Evolutionary conservation across 139 green algal genomes (phyloP), one percentile per base, ranked within the genome.

Genomic region (Coelastrella sp.): DNA sequence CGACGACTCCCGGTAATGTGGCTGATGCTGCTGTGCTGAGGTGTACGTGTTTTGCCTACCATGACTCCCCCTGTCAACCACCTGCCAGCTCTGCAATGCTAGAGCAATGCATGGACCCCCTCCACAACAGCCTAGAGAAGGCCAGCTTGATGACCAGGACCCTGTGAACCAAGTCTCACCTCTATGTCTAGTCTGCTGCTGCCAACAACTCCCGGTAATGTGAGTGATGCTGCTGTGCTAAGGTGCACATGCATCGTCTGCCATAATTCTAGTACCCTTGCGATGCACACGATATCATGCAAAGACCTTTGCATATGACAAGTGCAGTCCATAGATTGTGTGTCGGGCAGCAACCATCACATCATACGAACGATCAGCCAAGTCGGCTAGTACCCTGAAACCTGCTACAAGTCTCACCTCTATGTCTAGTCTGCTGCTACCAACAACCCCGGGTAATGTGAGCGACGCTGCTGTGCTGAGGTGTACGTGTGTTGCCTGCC

Each of bases 101-200:
- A n/a, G n/a, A n/a, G n/a, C n/a, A n/a, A n/a, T n/a, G n/a, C n/a
- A n/a, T n/a, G n/a, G n/a, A n/a, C n/a, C n/a, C n/a, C n/a, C n/a
- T n/a, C n/a, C n/a, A n/a, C n/a, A n/a, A n/a, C n/a, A n/a, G n/a
- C n/a, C n/a, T n/a, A n/a, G 32, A 47, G 32, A 47, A 47, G 1
- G 1, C 32, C 32, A 47, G 32, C 32, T 2, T 47, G 1, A 47
- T 47, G 32, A 47, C 32, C 32, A 47, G 32, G 32, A 47, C 32
- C 32, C 1, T 0, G 0, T 47, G 1, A 47, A 47, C 32, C 32
- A 47, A 47, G 32, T 47, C 83, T 17, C 22, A 95, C 65, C 71
- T 93, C 89, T 13, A 95, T 17, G 14, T 95, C 93, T 4, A 95
- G 83, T 58, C 79, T 89, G 56, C 80, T 82, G 32, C 61, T 73